Conservation (phyloP, 1,139 yeast species). For the Candida frijolesensis region DNA sequence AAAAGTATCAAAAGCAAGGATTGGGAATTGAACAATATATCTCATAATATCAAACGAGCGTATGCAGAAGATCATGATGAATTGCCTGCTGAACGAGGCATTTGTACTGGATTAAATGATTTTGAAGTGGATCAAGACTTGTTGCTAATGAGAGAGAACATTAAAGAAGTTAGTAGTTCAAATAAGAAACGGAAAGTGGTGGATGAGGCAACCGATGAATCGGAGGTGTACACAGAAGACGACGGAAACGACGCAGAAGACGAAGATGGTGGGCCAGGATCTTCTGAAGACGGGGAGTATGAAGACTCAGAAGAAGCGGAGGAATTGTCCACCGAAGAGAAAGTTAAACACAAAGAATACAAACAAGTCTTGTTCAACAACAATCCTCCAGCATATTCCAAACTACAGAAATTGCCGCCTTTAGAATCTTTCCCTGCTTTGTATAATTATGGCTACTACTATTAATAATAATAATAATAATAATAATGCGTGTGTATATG, state of each 20-base stretch:
- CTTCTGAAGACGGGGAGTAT: conserved; percentile 8
- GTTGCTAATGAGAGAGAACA: conserved; percentile 14
- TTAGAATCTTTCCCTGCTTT: conserved; percentile 26
- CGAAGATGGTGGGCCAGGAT: conserved; percentile 7
- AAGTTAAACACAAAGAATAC: conserved; percentile 12
- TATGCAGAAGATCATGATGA: not conserved
- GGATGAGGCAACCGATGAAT: conserved; percentile 16
- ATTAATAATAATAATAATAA: not conserved
- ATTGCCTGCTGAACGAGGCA: conserved; percentile 8
- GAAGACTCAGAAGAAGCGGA: conserved; percentile 11
- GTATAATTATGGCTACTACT: conserved; percentile 2
- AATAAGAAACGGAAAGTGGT: conserved; percentile 1
- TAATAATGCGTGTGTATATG: not conserved
- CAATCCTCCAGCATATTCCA: not conserved
- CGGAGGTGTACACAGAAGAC: conserved; percentile 7
- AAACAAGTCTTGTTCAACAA: conserved; percentile 12
- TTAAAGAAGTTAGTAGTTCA: not conserved
- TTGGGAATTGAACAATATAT: conserved; percentile 1
- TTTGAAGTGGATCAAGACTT: conserved; percentile 31
- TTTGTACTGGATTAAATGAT: conserved; percentile 25
- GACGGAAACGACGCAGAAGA: conserved; percentile 12
- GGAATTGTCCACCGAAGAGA: conserved; percentile 12
- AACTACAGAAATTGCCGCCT: conserved; percentile 24
- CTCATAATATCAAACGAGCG: conserved; percentile 10
- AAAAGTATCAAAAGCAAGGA: conserved; percentile 9